Evolutionary conservation across 495 filamentous ascomycete genomes (phyloP).

Genomic region (Aspergillus bertholletiae): DNA sequence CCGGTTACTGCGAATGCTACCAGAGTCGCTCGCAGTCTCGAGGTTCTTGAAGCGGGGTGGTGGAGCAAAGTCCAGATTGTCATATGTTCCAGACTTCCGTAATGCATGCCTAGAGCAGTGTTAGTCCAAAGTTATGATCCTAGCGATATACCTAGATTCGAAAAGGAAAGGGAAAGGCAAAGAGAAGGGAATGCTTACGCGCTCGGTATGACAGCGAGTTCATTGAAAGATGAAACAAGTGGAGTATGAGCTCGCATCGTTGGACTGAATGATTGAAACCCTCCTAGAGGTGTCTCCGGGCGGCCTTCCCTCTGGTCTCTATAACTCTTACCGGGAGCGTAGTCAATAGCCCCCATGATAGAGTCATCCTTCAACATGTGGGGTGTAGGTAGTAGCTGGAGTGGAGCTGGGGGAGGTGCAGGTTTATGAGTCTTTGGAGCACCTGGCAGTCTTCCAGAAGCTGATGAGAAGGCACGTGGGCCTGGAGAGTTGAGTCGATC

Average conservation of each 20-base stretch:
- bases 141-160: slow-evolving; percentile 3
- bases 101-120: slow-evolving; percentile 62
- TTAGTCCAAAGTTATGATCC: slow-evolving; percentile 21
- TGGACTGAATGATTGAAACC: slow-evolving; percentile 68
- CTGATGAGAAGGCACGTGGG: slow-evolving; percentile 65
- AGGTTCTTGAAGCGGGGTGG: slow-evolving; percentile 76
- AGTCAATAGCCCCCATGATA: slow-evolving; percentile 73
- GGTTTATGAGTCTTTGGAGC: slow-evolving; percentile 52
- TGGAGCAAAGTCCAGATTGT: slow-evolving; percentile 91
- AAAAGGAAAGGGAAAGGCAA: too few relatives aligned
- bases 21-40: slow-evolving; percentile 74
- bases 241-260: slow-evolving; percentile 68
- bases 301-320: slow-evolving; percentile 67
- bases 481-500: slow-evolving; percentile 41
- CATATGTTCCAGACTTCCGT: slow-evolving; percentile 86
- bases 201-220: slow-evolving; percentile 80
- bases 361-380: slow-evolving; percentile 82
- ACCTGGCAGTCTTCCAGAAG: slow-evolving; percentile 54
- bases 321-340: slow-evolving; percentile 74
- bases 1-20: slow-evolving; percentile 82
- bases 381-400: slow-evolving; percentile 78
- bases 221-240: slow-evolving; percentile 79
- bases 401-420: slow-evolving; percentile 68
- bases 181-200: slow-evolving; percentile 62
- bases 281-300: slow-evolving; percentile 77